phyloP scores from a whole-genome alignment of 768 basidiomycete genomes.

The Lyophyllum decastes region DNA sequence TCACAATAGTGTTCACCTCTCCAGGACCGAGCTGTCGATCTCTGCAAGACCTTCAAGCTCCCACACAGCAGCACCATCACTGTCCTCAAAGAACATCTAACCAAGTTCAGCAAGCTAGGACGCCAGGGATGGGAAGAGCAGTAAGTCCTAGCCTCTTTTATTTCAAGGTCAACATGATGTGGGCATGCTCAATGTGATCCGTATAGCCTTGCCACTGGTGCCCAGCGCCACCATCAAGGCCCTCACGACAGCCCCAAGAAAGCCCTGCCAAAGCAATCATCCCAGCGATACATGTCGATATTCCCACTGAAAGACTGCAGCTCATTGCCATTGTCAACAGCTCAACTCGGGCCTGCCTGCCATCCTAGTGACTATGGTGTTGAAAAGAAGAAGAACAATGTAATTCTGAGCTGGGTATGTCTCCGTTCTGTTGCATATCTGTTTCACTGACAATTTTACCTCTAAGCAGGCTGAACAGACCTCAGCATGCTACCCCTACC shows the following conservation, averaged over 20 bases:
- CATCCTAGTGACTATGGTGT: too few species aligned
- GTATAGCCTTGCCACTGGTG: background rate
- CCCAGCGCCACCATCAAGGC: background rate
- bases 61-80: background rate
- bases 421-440: background rate
- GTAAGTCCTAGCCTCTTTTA: background rate
- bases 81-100: background rate
- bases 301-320: background rate
- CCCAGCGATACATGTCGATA: background rate
- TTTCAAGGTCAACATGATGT: too few species aligned
- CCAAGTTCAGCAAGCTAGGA: slow-evolving; percentile 5
- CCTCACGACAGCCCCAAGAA: slow-evolving; percentile 1
- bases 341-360: background rate
- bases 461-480: background rate
- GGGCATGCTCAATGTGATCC: background rate
- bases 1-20: too few species aligned
- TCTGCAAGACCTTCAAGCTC: background rate
- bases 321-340: background rate
- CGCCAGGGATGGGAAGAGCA: slow-evolving; percentile 2
- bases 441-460: background rate
- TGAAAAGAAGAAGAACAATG: background rate
- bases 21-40: too few species aligned
- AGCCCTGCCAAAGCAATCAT: slow-evolving; percentile 1
- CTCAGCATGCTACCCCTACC: background rate
- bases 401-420: background rate